A percentile compares a stretch with the other conserved stretches of the same genome.
phyloP scores from a whole-genome alignment of 345 rosid species.

The Trapa incisa region DNA sequence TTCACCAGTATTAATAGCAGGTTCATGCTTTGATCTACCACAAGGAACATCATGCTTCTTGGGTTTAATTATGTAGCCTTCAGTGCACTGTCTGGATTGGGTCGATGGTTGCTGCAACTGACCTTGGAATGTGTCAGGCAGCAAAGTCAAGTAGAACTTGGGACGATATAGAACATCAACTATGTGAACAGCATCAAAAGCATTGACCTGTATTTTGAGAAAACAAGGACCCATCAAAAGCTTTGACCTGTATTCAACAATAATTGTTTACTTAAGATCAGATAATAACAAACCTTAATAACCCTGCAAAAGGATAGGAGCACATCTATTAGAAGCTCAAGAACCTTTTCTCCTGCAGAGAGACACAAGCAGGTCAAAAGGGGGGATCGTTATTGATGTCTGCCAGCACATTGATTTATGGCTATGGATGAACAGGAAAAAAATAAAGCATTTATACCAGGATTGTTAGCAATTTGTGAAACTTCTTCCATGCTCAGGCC shows the following conservation, averaged over 20 bases:
- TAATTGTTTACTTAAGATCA: not conserved
- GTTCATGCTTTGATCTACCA: slow-evolving; percentile 18
- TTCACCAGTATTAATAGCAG: slow-evolving; percentile 17
- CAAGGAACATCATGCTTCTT: slow-evolving; percentile 16
- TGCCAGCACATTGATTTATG: slow-evolving; percentile 1
- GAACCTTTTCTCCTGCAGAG: slow-evolving; percentile 35
- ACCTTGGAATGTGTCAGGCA: slow-evolving; percentile 21
- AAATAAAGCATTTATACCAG: slow-evolving; percentile 20
- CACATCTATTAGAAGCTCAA: slow-evolving; percentile 42
- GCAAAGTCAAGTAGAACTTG: slow-evolving; percentile 58
- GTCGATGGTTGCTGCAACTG: slow-evolving; percentile 17
- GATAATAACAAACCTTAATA: slow-evolving; percentile 48
- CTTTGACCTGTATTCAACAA: not conserved
- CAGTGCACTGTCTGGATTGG: slow-evolving; percentile 22
- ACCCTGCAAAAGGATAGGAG: slow-evolving; percentile 77
- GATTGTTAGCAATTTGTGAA: slow-evolving; percentile 26
- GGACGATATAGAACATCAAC: slow-evolving; percentile 73
- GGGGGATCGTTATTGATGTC: not conserved
- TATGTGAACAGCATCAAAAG: slow-evolving; percentile 47
- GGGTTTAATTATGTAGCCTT: slow-evolving; percentile 16
- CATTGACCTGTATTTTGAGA: slow-evolving; percentile 46
- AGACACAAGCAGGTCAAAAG: slow-evolving; percentile 18
- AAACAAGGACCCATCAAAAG: not conserved
- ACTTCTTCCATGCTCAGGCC: slow-evolving; percentile 66
- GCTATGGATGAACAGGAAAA: not conserved